A percentile compares a stretch with the other conserved stretches of the same genome.
These are phyloP conservation scores for Capsicum pubescens DNA, from an alignment of 257 asterid species.

Conservation along the genomic window DNA sequence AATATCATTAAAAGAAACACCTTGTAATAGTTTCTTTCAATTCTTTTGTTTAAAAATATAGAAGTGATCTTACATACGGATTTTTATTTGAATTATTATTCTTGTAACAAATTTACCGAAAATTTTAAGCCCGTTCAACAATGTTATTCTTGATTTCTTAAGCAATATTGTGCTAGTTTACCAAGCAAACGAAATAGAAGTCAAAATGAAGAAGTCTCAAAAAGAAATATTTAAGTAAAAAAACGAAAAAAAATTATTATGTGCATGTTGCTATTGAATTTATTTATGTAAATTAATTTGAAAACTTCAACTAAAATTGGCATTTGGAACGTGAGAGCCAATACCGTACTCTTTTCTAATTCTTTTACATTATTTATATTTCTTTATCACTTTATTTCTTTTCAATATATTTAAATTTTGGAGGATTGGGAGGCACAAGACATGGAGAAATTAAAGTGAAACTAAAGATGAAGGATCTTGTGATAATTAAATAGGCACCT, in stretches of 20 bases:
- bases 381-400: not conserved
- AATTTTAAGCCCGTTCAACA: not conserved
- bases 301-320: conserved; percentile 7
- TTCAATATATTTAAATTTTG: not conserved
- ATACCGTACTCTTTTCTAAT: not conserved
- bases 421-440: not conserved
- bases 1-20: too few species aligned
- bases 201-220: not conserved
- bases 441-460: not conserved
- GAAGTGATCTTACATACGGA: not conserved
- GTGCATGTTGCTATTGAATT: not conserved
- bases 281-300: not conserved
- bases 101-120: not conserved
- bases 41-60: not conserved
- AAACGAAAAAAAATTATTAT: too few species aligned
- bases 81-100: not conserved
- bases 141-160: not conserved
- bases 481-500: not conserved
- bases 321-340: conserved; percentile 24
- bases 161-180: not conserved
- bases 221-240: not conserved
- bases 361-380: not conserved
- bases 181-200: not conserved
- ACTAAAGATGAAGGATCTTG: not conserved
- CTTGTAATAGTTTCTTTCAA: not conserved